phyloP scores from a whole-genome alignment of 2,329 filamentous ascomycete genomes.

The Aureobasidium melanogenum region DNA sequence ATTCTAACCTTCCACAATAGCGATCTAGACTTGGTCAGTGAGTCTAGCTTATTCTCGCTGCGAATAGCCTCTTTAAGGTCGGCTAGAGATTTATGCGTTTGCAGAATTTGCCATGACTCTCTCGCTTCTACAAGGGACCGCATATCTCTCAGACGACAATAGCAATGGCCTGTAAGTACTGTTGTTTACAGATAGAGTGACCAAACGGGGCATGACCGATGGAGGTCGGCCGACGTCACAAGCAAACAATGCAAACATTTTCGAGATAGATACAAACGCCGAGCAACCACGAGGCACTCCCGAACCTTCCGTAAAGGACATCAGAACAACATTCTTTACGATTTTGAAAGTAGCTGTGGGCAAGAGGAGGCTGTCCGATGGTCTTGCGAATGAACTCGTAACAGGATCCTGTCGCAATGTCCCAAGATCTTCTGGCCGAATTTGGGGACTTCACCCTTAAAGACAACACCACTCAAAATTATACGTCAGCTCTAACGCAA shows the following conservation, averaged over 20 bases:
- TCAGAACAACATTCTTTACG: not conserved
- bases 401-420: conserved; percentile 31
- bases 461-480: conserved; percentile 13
- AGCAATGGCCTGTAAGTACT: not conserved
- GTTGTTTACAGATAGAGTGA: not conserved
- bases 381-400: not conserved
- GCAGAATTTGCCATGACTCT: conserved; percentile 25
- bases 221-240: conserved; percentile 2
- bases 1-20: conserved; percentile 76
- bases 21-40: conserved; percentile 46
- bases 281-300: not conserved
- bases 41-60: conserved; percentile 9
- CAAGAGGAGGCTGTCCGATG: too few relatives aligned
- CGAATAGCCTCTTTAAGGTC: conserved; percentile 25
- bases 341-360: not conserved
- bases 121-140: conserved; percentile 24
- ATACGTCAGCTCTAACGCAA: conserved; percentile 2
- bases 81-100: conserved; percentile 20
- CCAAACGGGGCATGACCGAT: conserved; percentile 1
- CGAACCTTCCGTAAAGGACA: not conserved
- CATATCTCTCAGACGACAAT: conserved; percentile 16
- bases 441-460: conserved; percentile 30
- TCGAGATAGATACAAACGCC: not conserved
- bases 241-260: conserved; percentile 9
- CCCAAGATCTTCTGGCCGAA: conserved; percentile 45